Percentiles rank a stretch among this genome's conserved stretches.
Conservation (phyloP, 495 filamentous ascomycete genomes). For the Penicillium waksmanii region DNA sequence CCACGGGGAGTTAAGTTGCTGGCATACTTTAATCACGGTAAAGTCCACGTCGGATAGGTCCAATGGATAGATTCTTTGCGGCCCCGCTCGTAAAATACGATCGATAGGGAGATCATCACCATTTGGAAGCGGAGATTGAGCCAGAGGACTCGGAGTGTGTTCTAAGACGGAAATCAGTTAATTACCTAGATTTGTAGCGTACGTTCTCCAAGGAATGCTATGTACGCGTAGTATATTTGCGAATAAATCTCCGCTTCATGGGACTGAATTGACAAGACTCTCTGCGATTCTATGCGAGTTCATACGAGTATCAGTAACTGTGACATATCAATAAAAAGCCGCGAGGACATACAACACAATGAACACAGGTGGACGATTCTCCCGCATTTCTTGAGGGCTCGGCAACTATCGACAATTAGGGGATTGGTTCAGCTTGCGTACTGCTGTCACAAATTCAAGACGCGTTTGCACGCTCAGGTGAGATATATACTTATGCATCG, state of each 20-base stretch:
- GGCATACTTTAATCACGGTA: neutral
- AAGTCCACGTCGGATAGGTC: neutral
- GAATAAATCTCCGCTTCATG: slow-evolving; percentile 3
- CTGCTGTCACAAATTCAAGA: neutral
- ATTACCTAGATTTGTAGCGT: too few relatives aligned
- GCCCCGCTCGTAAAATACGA: neutral
- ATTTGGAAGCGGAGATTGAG: neutral
- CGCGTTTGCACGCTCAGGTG: too few relatives aligned
- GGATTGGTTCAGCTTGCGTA: neutral
- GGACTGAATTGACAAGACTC: slow-evolving; percentile 6
- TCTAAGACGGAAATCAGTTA: neutral
- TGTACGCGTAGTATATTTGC: slow-evolving; percentile 1
- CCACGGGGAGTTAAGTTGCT: neutral
- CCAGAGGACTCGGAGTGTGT: neutral
- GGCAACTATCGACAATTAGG: neutral
- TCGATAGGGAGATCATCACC: neutral
- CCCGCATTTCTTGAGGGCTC: neutral
- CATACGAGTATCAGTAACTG: neutral
- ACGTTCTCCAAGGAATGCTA: too few relatives aligned
- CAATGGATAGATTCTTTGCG: neutral
- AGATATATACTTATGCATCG: slow-evolving; percentile 2
- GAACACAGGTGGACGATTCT: neutral
- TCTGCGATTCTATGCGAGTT: neutral
- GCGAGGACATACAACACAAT: neutral
- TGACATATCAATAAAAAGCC: neutral